Base-by-base conservation (phyloP, 2,329 filamentous ascomycete species). In the Fusarium ambrosium region DNA sequence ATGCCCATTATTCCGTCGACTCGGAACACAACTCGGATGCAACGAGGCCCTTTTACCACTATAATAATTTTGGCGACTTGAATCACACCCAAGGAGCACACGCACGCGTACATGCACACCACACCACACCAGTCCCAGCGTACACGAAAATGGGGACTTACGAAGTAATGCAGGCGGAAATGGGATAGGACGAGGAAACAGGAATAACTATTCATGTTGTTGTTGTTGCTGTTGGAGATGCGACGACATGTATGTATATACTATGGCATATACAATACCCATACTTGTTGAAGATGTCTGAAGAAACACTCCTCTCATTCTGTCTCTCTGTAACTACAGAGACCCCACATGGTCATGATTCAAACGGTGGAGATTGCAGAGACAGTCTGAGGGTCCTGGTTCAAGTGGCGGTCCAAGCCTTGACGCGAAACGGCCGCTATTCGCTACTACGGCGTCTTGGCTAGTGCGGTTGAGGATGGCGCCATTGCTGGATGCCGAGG, bases 201-300 rank as follows among this genome's bases (percentile, higher is more conserved):
- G 56, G 51, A 70, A 37, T 60, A 45, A 62, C 69, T 56, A 69
- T 53, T 11, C 10, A 66, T 63, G 61, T 14, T 48, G 22, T 62
- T 34, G 61, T 16, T 48, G 43, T 64, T 68, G 20, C 32, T 34
- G 32, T 61, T 29, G 64, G 59, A 59, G 67, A 62, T 53, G 27
- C 27, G 27, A 41, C n/a, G 24, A 55, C 61, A 27, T 24, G 48
- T 18, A 66, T 36, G 61, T 74, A 74, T 45, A 75, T 71, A 75
- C 72, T 64, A 60, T 75, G 39, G 61, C 48, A 75, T 71, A 74
- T 61, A 73, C 64, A 76, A 71, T 74, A 76, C 70, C 73, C 70
- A 73, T 70, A 75, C 67, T 73, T 70, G 34, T 70, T 72, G 22
- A 73, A 72, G 22, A 74, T 72, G 39, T 62, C 53, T 41, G 55